Evolutionary conservation across 1,139 yeast species (phyloP), one percentile per base, ranked within the genome.

Genomic region (Ashbya aceris): DNA sequence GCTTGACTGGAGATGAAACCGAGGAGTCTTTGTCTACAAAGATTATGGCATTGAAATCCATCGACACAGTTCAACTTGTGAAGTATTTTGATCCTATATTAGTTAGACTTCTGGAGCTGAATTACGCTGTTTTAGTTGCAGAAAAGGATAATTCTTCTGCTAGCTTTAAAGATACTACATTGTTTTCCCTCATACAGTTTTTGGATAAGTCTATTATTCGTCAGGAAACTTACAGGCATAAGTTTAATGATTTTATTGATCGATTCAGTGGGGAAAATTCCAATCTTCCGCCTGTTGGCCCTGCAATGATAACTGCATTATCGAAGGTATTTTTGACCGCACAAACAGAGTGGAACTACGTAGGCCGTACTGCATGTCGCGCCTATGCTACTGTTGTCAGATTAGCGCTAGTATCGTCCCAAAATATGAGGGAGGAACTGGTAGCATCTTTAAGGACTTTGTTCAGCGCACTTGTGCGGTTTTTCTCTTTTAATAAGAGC

Each of bases 201-300:
- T 60, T 81, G 36, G 85, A 80, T 59, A 69, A 77, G 36, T 69
- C 78, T n/a, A 67, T 79, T 51, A 84, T 83, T 7, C 74, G 78
- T 56, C 80, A 78, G 55, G 80, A 77, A 45, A 83, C 77, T 52
- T 77, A 77, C 59, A 65, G 73, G 37, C 73, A 74, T 47, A 56
- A 78, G 55, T 68, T 79, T 50, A 77, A 77, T 39, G 66, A 68
- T 13, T 78, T 77, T 49, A 55, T 71, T 34, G 49, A 50, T 8
- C 51, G 52, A 12, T 43, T 50, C 9, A 30, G 39, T 1, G 40
- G 33, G 20, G 27, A 23, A 1, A 28, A 28, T 33, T 42, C 12
- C 37, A 44, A 26, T 28, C 39, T 48, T 9, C 77, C 83, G 4
- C 58, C 61, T 4, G 67, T 78, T 43, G 86, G 86, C 7, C 59